Conservation (phyloP, 257 asterid species). For the Galeopsis tetrahit region DNA sequence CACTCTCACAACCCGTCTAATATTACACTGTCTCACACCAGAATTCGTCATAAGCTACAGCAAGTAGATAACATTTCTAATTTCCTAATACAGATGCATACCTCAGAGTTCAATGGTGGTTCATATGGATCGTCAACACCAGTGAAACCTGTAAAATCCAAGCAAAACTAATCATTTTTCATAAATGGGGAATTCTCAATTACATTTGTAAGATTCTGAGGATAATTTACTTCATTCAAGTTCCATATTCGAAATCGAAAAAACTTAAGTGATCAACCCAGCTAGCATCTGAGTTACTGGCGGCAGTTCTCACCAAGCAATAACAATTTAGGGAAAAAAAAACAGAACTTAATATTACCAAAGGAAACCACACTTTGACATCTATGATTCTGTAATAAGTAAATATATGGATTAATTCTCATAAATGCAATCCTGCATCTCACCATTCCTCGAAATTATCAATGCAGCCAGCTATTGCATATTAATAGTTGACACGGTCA, state of each 20-base stretch:
- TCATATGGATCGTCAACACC: slow-evolving; percentile 98
- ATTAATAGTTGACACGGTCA: slow-evolving; percentile 19
- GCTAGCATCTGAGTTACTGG: not conserved
- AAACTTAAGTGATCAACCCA: slow-evolving; percentile 9
- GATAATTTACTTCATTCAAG: slow-evolving; percentile 15
- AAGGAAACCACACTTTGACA: slow-evolving; percentile 11
- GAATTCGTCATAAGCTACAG: not conserved
- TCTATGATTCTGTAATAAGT: not conserved
- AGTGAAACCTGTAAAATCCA: slow-evolving; percentile 73
- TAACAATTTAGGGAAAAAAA: not conserved
- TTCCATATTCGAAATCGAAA: not conserved
- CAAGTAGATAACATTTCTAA: slow-evolving; percentile 9
- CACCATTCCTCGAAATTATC: no score
- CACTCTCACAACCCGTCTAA: not conserved
- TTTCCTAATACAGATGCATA: slow-evolving; percentile 33
- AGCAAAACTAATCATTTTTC: slow-evolving; percentile 20
- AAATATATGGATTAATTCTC: slow-evolving; percentile 3
- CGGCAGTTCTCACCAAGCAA: slow-evolving; percentile 13
- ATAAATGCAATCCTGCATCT: no score
- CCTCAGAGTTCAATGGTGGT: slow-evolving; percentile 88
- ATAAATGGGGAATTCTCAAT: not conserved
- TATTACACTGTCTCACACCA: not conserved
- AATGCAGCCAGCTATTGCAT: slow-evolving; percentile 9
- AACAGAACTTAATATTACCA: not conserved
- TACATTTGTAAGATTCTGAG: slow-evolving; percentile 10